Evolutionary conservation across 2,329 filamentous ascomycete species (phyloP), one percentile per base, ranked within the genome.

Genomic region (Aspergillus puulaauensis): DNA sequence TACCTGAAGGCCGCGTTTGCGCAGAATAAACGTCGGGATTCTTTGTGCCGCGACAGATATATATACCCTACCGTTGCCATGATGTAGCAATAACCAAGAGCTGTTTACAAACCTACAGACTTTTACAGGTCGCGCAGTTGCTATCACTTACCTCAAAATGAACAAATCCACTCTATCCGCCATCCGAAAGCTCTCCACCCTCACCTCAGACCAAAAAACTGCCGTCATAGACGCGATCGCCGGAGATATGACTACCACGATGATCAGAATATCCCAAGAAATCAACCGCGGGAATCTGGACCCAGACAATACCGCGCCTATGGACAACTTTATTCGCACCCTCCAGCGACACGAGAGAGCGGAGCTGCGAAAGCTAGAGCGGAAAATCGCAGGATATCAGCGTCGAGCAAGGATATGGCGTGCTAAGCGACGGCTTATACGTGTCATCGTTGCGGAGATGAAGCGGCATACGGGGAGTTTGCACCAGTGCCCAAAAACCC

Each of bases 231-330:
- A 51, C 11, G 63, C 68, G 11, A 62, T 75, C 48, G 67, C 71
- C 17, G 56, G 65, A 35, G 70, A 76, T 47, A 71, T 75, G 43
- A 56, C 62, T 17, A 62, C 64, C 0, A 65, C 64, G 3, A 68
- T 76, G 19, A 66, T 68, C 45, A 63, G 55, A 33, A 68, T 76
- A 49, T 64, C 64, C 14, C 61, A 64, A 15, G 66, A 71, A 17
- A 45, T 66, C 15, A 61, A 63, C n/a, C 57, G 57, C 4, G 70
- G 68, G 1, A 65, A 54, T 8, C 64, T 75, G 4, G 53, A 41
- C 23, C 14, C 58, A 2, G 44, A 58, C 4, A 63, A 73, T 33
- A 70, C 68, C 0, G 41, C 40, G 0, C 65, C 70, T 3, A 64
- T 73, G 35, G 62, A 73, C 54, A 39, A 61, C 1, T 56, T 75